phyloP scores from a whole-genome alignment of 257 asterid species.

The Salvia hispanica region DNA sequence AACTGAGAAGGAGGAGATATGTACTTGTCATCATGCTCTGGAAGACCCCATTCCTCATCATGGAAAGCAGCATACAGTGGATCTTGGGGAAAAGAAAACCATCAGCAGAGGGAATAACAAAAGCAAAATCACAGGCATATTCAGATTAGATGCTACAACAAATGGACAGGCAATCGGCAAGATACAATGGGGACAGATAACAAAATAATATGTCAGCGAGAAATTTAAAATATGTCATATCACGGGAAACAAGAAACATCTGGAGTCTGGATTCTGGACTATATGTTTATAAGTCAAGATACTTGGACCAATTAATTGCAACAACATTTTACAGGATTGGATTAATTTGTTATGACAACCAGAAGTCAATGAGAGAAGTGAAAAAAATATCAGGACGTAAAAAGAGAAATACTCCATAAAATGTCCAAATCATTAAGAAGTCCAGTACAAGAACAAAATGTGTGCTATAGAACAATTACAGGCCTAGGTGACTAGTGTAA shows the following conservation, averaged over 20 bases:
- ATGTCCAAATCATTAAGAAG: too few relatives aligned
- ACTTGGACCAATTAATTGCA: neutral
- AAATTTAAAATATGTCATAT: conserved; percentile 4
- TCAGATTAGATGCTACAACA: neutral
- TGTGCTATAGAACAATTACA: too few relatives aligned
- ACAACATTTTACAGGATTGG: neutral
- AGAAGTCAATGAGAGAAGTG: too few relatives aligned
- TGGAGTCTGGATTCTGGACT: neutral
- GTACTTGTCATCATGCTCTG: conserved; percentile 83
- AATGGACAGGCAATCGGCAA: conserved; percentile 20
- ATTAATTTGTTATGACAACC: too few relatives aligned
- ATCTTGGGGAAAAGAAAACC: conserved; percentile 48
- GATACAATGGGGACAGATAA: conserved; percentile 2
- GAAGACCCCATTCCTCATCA: conserved; percentile 97
- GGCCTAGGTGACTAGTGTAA: too few relatives aligned
- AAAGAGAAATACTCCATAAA: too few relatives aligned
- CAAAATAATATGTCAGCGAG: conserved; percentile 21
- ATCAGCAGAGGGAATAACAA: conserved; percentile 37
- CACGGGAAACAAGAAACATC: too few relatives aligned
- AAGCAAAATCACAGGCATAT: conserved; percentile 18
- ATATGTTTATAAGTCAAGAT: neutral
- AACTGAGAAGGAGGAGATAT: conserved; percentile 30
- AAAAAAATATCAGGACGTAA: too few relatives aligned
- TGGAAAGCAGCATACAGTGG: conserved; percentile 74
- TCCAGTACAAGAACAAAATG: too few relatives aligned